phyloP scores from a whole-genome alignment of 345 rosid genomes.

The Toxicodendron radicans region DNA sequence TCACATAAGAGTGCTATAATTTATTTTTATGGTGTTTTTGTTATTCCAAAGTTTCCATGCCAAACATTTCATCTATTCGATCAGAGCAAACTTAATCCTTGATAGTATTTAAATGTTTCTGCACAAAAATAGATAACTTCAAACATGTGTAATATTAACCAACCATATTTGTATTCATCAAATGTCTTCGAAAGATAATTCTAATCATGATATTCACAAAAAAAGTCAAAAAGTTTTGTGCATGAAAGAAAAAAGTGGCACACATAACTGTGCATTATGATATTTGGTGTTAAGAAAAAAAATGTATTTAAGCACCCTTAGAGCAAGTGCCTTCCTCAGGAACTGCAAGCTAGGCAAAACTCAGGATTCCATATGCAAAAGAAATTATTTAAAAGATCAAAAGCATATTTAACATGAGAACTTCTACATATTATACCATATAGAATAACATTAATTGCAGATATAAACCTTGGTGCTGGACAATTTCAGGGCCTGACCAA shows the following conservation, averaged over 20 bases:
- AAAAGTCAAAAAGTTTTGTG: background rate
- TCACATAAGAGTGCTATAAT: background rate
- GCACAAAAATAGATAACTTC: background rate
- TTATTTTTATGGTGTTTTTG: background rate
- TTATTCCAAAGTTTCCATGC: background rate
- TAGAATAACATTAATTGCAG: background rate
- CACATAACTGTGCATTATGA: background rate
- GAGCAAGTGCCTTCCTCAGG: background rate
- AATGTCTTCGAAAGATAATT: background rate
- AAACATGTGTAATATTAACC: too few relatives aligned
- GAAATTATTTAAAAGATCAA: background rate
- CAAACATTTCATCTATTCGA: background rate
- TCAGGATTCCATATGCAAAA: background rate
- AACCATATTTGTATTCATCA: background rate
- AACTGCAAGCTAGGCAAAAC: background rate
- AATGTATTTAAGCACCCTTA: background rate
- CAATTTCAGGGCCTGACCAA: slow-evolving; percentile 98
- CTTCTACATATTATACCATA: background rate
- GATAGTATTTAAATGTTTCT: background rate
- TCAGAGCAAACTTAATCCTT: background rate
- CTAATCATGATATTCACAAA: background rate
- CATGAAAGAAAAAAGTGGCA: background rate
- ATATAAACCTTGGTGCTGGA: slow-evolving; percentile 91
- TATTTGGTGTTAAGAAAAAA: background rate
- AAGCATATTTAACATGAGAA: background rate